Base-by-base conservation (phyloP, 352 stramenopile genomes). In the Phytophthora sojae region DNA sequence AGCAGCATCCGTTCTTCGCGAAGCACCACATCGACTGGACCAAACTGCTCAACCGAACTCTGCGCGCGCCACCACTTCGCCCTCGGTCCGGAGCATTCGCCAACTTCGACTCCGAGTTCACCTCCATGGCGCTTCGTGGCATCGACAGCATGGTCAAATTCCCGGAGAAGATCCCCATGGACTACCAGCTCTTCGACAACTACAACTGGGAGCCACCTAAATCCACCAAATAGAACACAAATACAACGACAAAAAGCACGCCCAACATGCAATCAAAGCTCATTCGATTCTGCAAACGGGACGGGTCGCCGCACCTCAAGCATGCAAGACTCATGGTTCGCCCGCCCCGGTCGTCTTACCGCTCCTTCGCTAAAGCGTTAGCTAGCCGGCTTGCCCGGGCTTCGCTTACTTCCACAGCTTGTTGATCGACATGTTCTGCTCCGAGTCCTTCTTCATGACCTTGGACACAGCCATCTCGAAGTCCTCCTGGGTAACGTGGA, bases 401-500 rank as follows among this genome's bases (percentile, higher is more conserved):
- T 35, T 35, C 29, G 29, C 29, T 77, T 99, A 99, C 93, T 99
- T 99, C 98, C 98, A 99, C 64, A 99, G 89, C 88, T 99, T 99
- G 81, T 98, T 97, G 76, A 99, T 97, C 83, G 95, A 99, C 85
- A 99, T 98, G 83, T 94, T 94, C 71, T 92, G 85, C 73, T 99
- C 98, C 58, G 91, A 95, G 73, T 99, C 98, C 88, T 99, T 99
- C 97, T 99, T 99, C 98, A 99, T 99, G 64, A 99, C 98, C 92
- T 99, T 99, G 58, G 94, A 98, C 25, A 99, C 98, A 11, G 98
- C 97, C 98, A 99, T 99, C 82, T 99, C 97, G 81, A 99, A 99
- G 86, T 99, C 98, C 87, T 99, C 98, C 79, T 99, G 98, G 26
- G 98, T 99, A 25, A 99, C 98, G 87, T 99, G 98, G 58, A 99